These are phyloP conservation scores for Mercurialis annua DNA, from an alignment of 345 rosid species.

Conservation along the genomic window DNA sequence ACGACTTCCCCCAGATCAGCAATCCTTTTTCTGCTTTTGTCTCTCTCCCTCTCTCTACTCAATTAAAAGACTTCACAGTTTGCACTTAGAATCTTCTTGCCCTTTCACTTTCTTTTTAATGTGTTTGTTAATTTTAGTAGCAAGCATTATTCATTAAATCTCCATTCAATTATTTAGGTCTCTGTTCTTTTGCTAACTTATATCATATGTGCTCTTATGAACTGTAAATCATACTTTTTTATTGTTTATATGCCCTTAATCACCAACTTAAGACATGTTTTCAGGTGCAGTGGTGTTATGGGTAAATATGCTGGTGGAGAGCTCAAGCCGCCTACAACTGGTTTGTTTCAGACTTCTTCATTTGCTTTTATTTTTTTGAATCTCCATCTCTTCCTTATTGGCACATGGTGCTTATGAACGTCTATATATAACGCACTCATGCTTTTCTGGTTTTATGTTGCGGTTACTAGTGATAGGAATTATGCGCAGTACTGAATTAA, in stretches of 20 bases:
- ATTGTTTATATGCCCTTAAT: neutral
- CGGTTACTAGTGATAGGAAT: too few relatives aligned
- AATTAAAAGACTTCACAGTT: neutral
- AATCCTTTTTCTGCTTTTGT: neutral
- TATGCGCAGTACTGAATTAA: too few relatives aligned
- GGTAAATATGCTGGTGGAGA: conserved; percentile 97
- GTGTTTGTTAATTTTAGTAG: neutral
- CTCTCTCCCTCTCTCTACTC: too few relatives aligned
- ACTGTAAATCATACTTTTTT: conserved; percentile 16
- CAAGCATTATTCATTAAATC: neutral
- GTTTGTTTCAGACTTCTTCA: too few relatives aligned
- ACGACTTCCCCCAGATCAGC: neutral
- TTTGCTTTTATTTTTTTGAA: too few relatives aligned
- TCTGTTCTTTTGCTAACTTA: neutral
- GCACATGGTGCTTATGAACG: too few relatives aligned
- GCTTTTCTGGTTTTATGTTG: too few relatives aligned
- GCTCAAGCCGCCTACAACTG: conserved; percentile 88
- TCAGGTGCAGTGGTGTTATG: conserved; percentile 99
- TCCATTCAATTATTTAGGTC: neutral
- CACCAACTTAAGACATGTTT: conserved; percentile 3
- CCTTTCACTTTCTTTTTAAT: neutral
- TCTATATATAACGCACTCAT: too few relatives aligned
- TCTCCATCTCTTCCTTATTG: too few relatives aligned
- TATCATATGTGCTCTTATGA: neutral
- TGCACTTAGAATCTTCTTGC: neutral